Evolutionary conservation across 2,329 filamentous ascomycete genomes (phyloP).

Genomic region (Aspergillus fumigatiaffinis): DNA sequence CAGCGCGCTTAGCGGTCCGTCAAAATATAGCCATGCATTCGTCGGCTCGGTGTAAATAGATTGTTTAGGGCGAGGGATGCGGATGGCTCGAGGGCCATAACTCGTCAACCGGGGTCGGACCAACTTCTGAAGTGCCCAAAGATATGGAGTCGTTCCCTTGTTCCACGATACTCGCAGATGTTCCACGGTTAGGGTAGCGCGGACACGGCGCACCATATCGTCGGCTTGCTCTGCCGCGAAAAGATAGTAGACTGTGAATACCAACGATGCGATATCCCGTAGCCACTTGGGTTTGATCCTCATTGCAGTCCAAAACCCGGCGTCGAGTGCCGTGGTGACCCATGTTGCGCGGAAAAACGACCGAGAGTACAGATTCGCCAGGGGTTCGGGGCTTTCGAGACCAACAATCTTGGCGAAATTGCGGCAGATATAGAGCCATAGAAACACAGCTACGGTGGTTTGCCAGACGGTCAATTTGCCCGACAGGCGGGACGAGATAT

Average conservation of each 20-base stretch:
- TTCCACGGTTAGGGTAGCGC: slow-evolving; percentile 81
- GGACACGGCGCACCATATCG: slow-evolving; percentile 90
- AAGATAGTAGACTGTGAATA: slow-evolving; percentile 87
- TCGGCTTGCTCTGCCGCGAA: slow-evolving; percentile 91
- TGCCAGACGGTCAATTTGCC: slow-evolving; percentile 81
- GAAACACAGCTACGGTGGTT: slow-evolving; percentile 77
- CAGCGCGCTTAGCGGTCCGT: slow-evolving; percentile 76
- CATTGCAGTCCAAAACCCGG: slow-evolving; percentile 99
- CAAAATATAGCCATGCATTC: slow-evolving; percentile 87
- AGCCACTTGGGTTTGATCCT: slow-evolving; percentile 76
- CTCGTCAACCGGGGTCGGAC: slow-evolving; percentile 74
- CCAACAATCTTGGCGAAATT: slow-evolving; percentile 93
- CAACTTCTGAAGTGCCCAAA: slow-evolving; percentile 67
- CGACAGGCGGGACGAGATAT: slow-evolving; percentile 66
- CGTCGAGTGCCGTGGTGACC: slow-evolving; percentile 90
- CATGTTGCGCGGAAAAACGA: slow-evolving; percentile 95
- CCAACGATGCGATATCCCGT: slow-evolving; percentile 73
- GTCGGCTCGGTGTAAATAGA: slow-evolving; percentile 83
- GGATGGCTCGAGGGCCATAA: slow-evolving; percentile 75
- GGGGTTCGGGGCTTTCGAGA: slow-evolving; percentile 85
- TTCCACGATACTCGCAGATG: slow-evolving; percentile 94
- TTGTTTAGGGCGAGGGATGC: slow-evolving; percentile 73
- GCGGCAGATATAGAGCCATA: slow-evolving; percentile 84
- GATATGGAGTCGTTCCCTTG: slow-evolving; percentile 83
- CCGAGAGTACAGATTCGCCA: slow-evolving; percentile 88